phyloP scores from a whole-genome alignment of 2,329 filamentous ascomycete genomes.

The Colletotrichum sp. region DNA sequence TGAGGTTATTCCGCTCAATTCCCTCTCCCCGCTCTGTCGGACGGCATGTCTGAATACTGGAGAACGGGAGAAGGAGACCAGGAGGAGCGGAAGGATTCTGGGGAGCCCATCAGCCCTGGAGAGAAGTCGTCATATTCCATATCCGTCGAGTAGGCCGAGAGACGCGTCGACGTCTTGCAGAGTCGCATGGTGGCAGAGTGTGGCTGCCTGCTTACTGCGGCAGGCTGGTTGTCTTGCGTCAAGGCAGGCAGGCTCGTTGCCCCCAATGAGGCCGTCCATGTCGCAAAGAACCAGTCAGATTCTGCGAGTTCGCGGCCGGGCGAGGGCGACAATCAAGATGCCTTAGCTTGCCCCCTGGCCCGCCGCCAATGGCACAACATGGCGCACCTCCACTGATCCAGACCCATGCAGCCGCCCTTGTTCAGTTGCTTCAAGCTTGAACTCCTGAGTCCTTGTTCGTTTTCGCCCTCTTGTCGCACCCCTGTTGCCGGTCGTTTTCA shows the following conservation, averaged over 20 bases:
- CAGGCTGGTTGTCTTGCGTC: constrained; percentile 4
- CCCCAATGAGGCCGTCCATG: constrained; percentile 9
- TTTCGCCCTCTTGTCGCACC: constrained; percentile 5
- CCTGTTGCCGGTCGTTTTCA: constrained; percentile 13
- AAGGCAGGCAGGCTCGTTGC: neutral
- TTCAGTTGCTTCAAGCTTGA: constrained; percentile 17
- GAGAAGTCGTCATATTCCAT: constrained; percentile 14
- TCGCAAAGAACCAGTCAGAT: neutral
- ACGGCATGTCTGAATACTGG: neutral
- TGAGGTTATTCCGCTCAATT: neutral
- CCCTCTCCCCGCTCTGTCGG: neutral
- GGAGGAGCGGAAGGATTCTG: constrained; percentile 3
- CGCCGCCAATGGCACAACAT: constrained; percentile 22
- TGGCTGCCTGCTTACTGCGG: neutral
- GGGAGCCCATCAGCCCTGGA: neutral
- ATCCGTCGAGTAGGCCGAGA: neutral
- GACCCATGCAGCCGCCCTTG: constrained; percentile 17
- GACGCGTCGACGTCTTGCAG: constrained; percentile 1
- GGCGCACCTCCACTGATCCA: constrained; percentile 19
- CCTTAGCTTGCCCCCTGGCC: constrained; percentile 10
- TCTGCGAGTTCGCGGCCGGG: neutral
- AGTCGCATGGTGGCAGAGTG: neutral
- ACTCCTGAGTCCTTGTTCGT: neutral
- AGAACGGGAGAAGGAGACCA: neutral
- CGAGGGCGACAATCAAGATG: constrained; percentile 17